phyloP scores from a whole-genome alignment of 2,329 filamentous ascomycete species.

The Cladosporium sp. region DNA sequence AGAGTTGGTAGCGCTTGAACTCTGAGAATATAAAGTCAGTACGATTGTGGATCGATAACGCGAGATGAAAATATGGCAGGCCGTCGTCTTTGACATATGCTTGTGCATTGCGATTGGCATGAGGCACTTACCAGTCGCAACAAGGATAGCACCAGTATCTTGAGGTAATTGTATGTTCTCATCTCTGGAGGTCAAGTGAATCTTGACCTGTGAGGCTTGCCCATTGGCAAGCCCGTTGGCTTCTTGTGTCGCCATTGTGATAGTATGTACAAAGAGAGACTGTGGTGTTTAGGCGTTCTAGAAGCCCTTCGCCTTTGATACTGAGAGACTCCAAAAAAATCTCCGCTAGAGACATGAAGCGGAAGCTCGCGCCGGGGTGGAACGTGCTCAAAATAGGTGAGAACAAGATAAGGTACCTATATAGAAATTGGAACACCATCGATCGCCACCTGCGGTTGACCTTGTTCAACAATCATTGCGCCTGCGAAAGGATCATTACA shows the following conservation, averaged over 20 bases:
- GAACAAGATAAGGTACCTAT: too few species aligned
- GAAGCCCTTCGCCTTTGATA: conserved; percentile 2
- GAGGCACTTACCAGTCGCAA: conserved; percentile 49
- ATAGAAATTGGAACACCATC: too few species aligned
- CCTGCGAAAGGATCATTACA: too few species aligned
- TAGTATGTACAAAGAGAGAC: neutral
- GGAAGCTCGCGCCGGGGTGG: neutral
- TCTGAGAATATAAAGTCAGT: conserved; percentile 32
- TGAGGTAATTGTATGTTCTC: conserved; percentile 52
- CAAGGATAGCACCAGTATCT: conserved; percentile 53
- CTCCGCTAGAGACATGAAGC: conserved; percentile 1
- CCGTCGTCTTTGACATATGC: neutral
- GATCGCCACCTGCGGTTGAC: too few species aligned
- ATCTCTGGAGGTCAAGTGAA: conserved; percentile 52
- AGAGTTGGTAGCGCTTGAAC: conserved; percentile 56
- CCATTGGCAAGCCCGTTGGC: neutral
- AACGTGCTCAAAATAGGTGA: neutral
- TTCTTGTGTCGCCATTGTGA: neutral
- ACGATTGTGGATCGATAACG: neutral
- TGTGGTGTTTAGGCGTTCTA: neutral
- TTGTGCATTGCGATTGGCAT: neutral
- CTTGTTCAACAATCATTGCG: too few species aligned
- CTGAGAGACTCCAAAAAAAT: too few species aligned
- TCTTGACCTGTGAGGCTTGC: conserved; percentile 44
- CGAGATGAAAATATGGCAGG: too few species aligned